Conservation (phyloP, 352 stramenopile genomes). For the Blastocystis sp. region DNA sequence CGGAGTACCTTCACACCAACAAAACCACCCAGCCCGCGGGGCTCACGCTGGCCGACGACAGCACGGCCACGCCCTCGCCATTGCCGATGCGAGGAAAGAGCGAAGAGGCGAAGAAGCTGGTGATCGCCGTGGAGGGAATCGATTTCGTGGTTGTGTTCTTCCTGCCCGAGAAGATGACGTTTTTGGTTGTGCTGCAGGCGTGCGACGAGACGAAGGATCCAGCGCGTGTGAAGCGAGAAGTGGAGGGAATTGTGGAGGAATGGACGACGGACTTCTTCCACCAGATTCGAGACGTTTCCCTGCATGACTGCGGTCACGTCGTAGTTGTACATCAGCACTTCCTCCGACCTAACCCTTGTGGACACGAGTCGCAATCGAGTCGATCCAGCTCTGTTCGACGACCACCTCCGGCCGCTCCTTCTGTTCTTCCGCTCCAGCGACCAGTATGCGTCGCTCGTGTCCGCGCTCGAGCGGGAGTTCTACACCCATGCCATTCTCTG, state of each 20-base stretch:
- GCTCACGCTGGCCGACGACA: neutral
- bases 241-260: neutral
- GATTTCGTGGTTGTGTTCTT: conserved; percentile 31
- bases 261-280: conserved; percentile 22
- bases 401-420: neutral
- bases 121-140: conserved; percentile 8
- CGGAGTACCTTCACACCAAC: neutral
- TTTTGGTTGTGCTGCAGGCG: conserved; percentile 28
- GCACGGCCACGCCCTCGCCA: neutral
- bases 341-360: neutral
- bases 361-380: conserved; percentile 14
- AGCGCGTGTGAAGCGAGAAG: neutral
- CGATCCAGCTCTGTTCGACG: neutral
- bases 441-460: conserved; percentile 5
- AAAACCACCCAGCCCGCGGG: neutral
- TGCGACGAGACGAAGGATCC: neutral
- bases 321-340: neutral
- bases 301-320: neutral
- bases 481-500: neutral
- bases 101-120: neutral
- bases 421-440: conserved; percentile 23
- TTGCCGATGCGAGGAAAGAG: neutral
- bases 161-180: neutral
- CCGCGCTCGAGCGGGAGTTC: neutral
- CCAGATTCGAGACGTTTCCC: neutral